Base-by-base conservation (phyloP, 768 basidiomycete species). In the Russula earlei region DNA sequence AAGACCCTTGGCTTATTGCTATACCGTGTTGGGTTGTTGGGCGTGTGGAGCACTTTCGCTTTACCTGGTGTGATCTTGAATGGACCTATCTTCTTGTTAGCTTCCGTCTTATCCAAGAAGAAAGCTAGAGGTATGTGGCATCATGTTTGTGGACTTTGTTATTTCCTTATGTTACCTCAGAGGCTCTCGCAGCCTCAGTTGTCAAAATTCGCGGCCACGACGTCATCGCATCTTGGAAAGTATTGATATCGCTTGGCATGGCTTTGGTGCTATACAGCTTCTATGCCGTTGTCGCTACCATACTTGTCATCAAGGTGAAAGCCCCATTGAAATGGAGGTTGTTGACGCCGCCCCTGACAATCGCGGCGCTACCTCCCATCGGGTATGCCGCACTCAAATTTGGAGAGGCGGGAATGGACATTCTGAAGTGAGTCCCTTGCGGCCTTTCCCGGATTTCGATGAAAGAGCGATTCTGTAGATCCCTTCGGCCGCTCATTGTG, bases 391-490 rank as follows among this genome's bases (percentile, higher is more conserved):
- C 94, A 5, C 78, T 98, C 43, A 95, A 96, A 68, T 97, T 96
- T 64, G 94, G 94, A 37, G 94, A 98, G 68, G 95, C 93, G 36
- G 95, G 94, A 38, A 85, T 94, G 81, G 94, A 98, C 64, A 91
- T 98, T 29, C 76, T 93, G 52, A 96, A 96, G 93, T 94, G 62
- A 65, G 85, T 72, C 14, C n/a, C n/a, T 33, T 19, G 49, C 27
- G 27, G 34, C 52, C 19, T 47, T 31, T 27, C 25, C 40, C 19
- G 59, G 31, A 36, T 31, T 52, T 40, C 33, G 47, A 52, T 63
- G 11, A 52, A 55, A 19, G 47, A 58, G 56, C 24, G 11, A 52
- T 31, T 54, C 19, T 51, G 10, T 34, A 95, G 92, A 68, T 96
- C 94, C 15, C 76, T 98, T n/a, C 81, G 88, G 42, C 94, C 94